Conservation (phyloP, 208 protist species). For the Trypanosoma mega region DNA sequence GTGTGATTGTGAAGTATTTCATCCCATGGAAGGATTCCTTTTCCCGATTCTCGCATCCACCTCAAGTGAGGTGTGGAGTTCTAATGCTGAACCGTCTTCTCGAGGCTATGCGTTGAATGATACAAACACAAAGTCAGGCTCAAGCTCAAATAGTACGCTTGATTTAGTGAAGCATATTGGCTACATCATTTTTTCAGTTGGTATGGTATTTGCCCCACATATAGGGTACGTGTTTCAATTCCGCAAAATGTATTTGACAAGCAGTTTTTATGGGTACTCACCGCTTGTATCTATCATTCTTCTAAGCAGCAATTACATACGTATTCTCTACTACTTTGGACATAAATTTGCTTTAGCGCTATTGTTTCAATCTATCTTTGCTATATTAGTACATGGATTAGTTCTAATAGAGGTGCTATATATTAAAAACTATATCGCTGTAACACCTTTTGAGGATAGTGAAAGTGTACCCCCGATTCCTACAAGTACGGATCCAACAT, state of each 20-base stretch:
- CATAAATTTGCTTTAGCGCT: conserved; percentile 53
- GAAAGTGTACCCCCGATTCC: neutral
- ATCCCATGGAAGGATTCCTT: too few species aligned
- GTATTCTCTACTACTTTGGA: conserved; percentile 76
- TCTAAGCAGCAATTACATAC: conserved; percentile 71
- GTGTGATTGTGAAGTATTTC: too few species aligned
- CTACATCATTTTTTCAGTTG: conserved; percentile 35
- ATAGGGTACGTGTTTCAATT: conserved; percentile 72
- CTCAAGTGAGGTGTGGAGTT: too few species aligned
- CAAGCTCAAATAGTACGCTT: neutral
- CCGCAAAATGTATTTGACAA: conserved; percentile 34
- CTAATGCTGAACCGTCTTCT: too few species aligned
- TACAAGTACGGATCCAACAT: too few species aligned
- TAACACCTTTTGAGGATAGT: neutral
- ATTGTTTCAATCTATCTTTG: conserved; percentile 61
- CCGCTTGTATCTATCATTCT: conserved; percentile 74
- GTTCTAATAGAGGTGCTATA: conserved; percentile 51
- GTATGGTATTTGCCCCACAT: conserved; percentile 61
- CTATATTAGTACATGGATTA: conserved; percentile 46
- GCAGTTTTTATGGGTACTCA: conserved; percentile 60
- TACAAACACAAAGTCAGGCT: too few species aligned
- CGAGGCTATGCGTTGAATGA: too few species aligned
- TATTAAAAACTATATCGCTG: neutral
- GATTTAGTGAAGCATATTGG: conserved; percentile 2
- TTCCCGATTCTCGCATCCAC: too few species aligned